Base-by-base conservation (phyloP, 768 basidiomycete genomes). In the Cyclocybe cylindracea region DNA sequence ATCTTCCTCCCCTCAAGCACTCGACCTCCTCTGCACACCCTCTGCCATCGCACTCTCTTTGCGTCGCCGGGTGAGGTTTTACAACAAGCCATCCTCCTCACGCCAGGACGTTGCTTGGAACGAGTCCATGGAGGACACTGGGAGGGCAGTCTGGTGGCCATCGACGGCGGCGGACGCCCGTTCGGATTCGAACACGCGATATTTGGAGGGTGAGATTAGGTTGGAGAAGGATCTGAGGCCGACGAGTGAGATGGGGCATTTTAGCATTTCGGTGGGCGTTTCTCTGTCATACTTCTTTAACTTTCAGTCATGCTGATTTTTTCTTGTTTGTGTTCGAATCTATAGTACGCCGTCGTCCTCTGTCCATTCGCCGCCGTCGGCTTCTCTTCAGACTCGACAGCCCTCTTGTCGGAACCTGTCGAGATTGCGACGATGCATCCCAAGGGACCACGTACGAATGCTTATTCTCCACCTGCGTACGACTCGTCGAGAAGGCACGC, bases 401-500 rank as follows among this genome's bases (percentile, higher is more conserved):
- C 71, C 8, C 67, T 81, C 14, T 61, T 80, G 37, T 74, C 74
- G 13, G 77, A 78, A 59, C 77, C 77, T 13, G 76, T 83, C 24
- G 76, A 79, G 57, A 79, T 83, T 44, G 76, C 75, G 18, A 80
- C 80, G 4, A 72, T 76, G 67, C 71, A 78, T 52, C 73, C 75
- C 8, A 75, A 72, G 63, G 81, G 80, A 16, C 77, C 78, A 13
- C 74, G 78, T 19, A 73, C 78, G 18, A 68, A 70, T 18, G 74
- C 75, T 13, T 80, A 80, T 59, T 69, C 80, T 8, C 81, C 81
- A 37, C 80, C 80, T 45, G 72, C 71, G 49, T 82, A 82, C 55
- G 72, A 76, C 42, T 54, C 66, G 16, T 46, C 59, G 54, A 53
- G 66, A 61, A 65, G 61, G 67, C 62, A 61, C 44, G 57, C 59